A percentile compares a stretch with the other conserved stretches of the same genome.
Conservation (phyloP, 139 green algal genomes). For the Marvania coccoides region DNA sequence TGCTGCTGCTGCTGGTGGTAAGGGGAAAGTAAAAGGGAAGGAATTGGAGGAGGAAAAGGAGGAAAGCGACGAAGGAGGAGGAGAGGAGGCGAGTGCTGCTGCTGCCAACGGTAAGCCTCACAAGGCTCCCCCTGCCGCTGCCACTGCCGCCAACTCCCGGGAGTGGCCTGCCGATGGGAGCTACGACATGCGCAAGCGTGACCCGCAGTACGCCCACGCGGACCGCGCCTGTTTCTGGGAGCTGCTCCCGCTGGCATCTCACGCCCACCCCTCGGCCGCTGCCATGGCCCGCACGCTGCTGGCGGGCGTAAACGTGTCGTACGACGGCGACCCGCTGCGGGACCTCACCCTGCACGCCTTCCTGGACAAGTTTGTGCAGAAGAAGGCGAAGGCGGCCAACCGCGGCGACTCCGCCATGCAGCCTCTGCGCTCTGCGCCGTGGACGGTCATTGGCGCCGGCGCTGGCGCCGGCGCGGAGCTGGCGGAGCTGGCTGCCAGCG, state of each 20-base stretch:
- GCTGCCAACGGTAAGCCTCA: too few species aligned
- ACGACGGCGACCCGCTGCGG: conserved; percentile 80
- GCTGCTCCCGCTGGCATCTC: conserved; percentile 63
- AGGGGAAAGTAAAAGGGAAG: neutral
- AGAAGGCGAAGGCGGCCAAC: conserved; percentile 72
- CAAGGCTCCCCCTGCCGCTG: neutral
- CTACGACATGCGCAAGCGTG: conserved; percentile 82
- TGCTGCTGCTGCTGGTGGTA: too few species aligned
- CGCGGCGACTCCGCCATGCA: conserved; percentile 71
- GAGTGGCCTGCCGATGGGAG: conserved; percentile 34
- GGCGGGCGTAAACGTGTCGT: conserved; percentile 63
- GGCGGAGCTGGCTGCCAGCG: conserved; percentile 21
- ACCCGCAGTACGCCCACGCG: conserved; percentile 64
- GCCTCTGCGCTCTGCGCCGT: conserved; percentile 26
- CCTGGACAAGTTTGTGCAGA: conserved; percentile 90
- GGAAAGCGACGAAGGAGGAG: neutral
- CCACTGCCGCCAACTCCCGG: neutral
- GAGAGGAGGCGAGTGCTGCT: too few species aligned
- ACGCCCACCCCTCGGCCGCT: conserved; percentile 81
- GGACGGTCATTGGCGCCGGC: neutral
- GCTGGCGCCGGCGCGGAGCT: conserved; percentile 47
- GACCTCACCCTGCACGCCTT: conserved; percentile 80
- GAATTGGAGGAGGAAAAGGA: neutral
- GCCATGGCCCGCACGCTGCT: conserved; percentile 83
- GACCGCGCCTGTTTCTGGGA: conserved; percentile 85